A percentile compares a stretch with the other conserved stretches of the same genome.
phyloP scores from a whole-genome alignment of 78 protist genomes.

The Salpingoeca rosetta region DNA sequence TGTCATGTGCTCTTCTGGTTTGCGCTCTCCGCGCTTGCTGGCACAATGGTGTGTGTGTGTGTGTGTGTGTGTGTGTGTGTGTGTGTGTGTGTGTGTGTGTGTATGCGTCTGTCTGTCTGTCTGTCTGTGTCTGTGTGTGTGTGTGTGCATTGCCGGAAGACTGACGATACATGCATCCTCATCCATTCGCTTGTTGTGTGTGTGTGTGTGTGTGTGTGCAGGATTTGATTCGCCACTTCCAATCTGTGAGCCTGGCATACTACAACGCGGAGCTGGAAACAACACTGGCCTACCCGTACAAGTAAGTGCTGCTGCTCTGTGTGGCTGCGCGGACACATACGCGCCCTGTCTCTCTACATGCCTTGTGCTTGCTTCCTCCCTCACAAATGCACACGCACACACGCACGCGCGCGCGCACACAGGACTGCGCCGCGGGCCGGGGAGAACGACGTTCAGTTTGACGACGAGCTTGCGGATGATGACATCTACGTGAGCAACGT shows the following conservation, averaged over 20 bases:
- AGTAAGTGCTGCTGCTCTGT: neutral
- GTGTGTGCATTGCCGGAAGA: neutral
- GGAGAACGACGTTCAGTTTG: neutral
- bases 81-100: neutral
- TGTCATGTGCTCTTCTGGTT: neutral
- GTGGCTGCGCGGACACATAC: too few species aligned
- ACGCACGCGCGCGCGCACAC: too few species aligned
- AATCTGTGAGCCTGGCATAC: neutral
- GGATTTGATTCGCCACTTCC: neutral
- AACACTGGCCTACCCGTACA: neutral
- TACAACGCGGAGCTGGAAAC: neutral
- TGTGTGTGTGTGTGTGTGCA: neutral
- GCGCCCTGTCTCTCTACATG: too few species aligned
- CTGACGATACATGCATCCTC: neutral
- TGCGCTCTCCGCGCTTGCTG: neutral
- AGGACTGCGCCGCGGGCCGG: too few species aligned
- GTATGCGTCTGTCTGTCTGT: neutral
- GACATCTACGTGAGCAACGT: neutral
- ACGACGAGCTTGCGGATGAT: neutral
- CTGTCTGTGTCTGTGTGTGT: neutral
- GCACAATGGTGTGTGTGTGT: neutral
- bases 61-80: neutral
- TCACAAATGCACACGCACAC: too few species aligned
- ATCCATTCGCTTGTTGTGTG: neutral
- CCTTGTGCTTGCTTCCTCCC: too few species aligned